Evolutionary conservation across 192 early-diverging fungal species (phyloP), one percentile per base, ranked within the genome.

Genomic region (Dispira parvispora): DNA sequence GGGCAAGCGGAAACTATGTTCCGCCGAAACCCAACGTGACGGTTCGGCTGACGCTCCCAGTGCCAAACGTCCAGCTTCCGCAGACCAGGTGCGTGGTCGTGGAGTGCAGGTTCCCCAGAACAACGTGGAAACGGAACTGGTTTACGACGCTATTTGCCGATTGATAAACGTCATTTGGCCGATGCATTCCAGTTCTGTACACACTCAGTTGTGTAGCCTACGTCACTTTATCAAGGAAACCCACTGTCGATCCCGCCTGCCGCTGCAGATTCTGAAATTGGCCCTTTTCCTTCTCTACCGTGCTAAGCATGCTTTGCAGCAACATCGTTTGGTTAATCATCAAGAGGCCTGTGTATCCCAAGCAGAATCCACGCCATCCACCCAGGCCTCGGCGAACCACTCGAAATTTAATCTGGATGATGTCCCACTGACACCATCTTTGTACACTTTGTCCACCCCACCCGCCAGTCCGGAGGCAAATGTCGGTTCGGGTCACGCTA

Each of bases 141-240:
- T 38, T 1, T 38, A 38, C 32, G 75, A 74, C 45, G 68, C 71
- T 43, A 69, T 72, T 2, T 77, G 75, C 44, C 66, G 68, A 23
- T 70, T 77, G 44, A 73, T 77, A 55, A 72, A 74, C 65, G 69
- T 67, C 42, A 72, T 72, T 43, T 77, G 75, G 75, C 72, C 75
- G 45, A 71, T 71, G 56, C 75, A 77, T 65, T 73, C 72, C 3
- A 57, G 42, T 11, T 74, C 75, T 21, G 71, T 73, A 49, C 64
- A 70, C 66, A 77, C 68, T 21, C 68, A 71, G 68, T 68, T 77
- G 18, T 77, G 75, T 57, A 71, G 70, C 45, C 61, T 77, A 56
- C 64, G 70, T 21, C 71, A 68, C 63, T 77, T 77, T 77, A 72
- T 77, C 0, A 64, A 67, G 21, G 70, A 74, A 63, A 77, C 72